Evolutionary conservation across 495 filamentous ascomycete genomes (phyloP), one percentile per base, ranked within the genome.

Genomic region (Cryomyces minteri): DNA sequence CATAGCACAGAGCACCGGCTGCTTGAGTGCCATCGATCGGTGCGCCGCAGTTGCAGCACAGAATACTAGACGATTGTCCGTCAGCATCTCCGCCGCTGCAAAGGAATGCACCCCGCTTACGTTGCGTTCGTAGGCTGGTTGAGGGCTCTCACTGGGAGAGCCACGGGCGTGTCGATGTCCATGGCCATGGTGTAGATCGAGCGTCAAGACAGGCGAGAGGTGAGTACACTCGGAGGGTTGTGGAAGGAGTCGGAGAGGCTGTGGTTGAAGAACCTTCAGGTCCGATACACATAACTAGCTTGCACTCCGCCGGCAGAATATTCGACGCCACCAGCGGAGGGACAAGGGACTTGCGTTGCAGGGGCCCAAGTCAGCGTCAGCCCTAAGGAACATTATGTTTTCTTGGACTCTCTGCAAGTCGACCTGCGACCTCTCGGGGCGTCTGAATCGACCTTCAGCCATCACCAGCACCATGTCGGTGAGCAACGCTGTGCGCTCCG

Each of bases 11-110:
- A 29, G 88, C 88, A 40, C 84, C 86, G 44, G 85, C 79, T 7
- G 85, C 71, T 9, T 73, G 68, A n/a, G 82, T 90, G 56, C 88
- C 88, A 59, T 90, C 84, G 47, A 95, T 92, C n/a, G 84, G 77
- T 46, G 80, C 80, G 50, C 87, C 88, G 62, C 88, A 95, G 68
- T 94, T 88, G 66, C 80, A 93, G 62, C 88, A 95, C 30, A 95
- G 81, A 54, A 94, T 92, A 6, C 18, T 25, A 25, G 18, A 25
- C 18, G 18, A 25, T 81, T 93, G 41, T 44, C 44, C 58, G 49
- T 42, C 48, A 47, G 31, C 43, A 48, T 25, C 32, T 51, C 32
- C 43, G 42, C n/a, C 18, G 4, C 41, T 29, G 33, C 33, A 46
- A 46, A 37, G 55, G 33, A 40, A 25, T 25, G 18, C 18, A 25